Evolutionary conservation across 306 rosid species (phyloP).

Genomic region (Lablab purpureus): DNA sequence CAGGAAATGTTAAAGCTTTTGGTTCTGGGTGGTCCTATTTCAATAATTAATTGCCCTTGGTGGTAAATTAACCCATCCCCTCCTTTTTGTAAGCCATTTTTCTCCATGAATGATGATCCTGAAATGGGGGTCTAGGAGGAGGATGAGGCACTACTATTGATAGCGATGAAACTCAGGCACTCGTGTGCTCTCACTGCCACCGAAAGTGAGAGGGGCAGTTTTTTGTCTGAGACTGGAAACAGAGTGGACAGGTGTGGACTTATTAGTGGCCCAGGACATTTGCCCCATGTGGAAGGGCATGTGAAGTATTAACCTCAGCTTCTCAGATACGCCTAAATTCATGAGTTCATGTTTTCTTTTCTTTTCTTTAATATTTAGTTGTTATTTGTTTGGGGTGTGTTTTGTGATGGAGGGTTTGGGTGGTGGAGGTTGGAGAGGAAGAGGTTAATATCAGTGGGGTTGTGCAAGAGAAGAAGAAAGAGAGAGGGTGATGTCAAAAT

Average conservation of each 20-base stretch:
- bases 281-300: conserved; percentile 43
- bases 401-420: not conserved
- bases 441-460: not conserved
- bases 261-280: conserved; percentile 4
- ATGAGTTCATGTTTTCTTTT: not conserved
- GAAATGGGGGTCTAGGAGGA: conserved; percentile 22
- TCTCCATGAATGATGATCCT: conserved; percentile 17
- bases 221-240: conserved; percentile 39
- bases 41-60: conserved; percentile 32
- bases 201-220: conserved; percentile 53
- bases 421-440: conserved; percentile 4
- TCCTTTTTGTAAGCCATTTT: not conserved
- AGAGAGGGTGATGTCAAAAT: conserved; percentile 34
- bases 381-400: not conserved
- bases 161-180: conserved; percentile 62
- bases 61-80: conserved; percentile 1
- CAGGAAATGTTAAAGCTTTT: conserved; percentile 39
- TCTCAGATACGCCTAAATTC: conserved; percentile 13
- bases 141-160: conserved; percentile 44
- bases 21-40: conserved; percentile 36
- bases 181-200: conserved; percentile 62
- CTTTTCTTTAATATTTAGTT: not conserved
- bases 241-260: conserved; percentile 18
- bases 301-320: conserved; percentile 21
- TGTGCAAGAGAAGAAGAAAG: not conserved